Percentiles rank a stretch among this genome's conserved stretches.
These are phyloP conservation scores for Hypoxylon rubiginosum DNA, from an alignment of 2,329 filamentous ascomycete genomes.

Conservation along the genomic window DNA sequence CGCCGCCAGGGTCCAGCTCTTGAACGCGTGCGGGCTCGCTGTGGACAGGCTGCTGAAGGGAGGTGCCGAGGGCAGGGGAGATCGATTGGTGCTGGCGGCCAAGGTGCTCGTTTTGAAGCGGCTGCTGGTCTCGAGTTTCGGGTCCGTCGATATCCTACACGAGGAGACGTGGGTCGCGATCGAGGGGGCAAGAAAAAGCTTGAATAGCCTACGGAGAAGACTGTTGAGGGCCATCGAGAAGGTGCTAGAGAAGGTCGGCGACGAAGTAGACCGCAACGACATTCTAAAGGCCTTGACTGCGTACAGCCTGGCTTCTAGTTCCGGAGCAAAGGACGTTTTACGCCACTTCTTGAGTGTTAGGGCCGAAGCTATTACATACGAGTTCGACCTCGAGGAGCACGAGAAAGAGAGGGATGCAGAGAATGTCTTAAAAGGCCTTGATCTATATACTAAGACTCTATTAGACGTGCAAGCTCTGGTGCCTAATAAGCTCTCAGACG, in stretches of 20 bases:
- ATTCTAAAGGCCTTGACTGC: slow-evolving; percentile 83
- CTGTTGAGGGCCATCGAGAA: slow-evolving; percentile 78
- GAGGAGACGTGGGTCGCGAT: slow-evolving; percentile 58
- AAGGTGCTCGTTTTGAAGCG: slow-evolving; percentile 83
- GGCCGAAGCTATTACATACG: slow-evolving; percentile 74
- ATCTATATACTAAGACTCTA: slow-evolving; percentile 81
- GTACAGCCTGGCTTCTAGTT: slow-evolving; percentile 84
- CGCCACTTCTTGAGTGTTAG: slow-evolving; percentile 82
- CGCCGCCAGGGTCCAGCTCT: slow-evolving; percentile 62
- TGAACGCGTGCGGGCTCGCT: slow-evolving; percentile 66
- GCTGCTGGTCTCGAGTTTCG: slow-evolving; percentile 80
- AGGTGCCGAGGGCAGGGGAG: slow-evolving; percentile 57
- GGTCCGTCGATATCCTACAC: slow-evolving; percentile 58
- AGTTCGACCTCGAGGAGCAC: slow-evolving; percentile 66
- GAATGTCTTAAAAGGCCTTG: slow-evolving; percentile 74
- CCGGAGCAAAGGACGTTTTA: slow-evolving; percentile 82
- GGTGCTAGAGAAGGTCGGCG: slow-evolving; percentile 73
- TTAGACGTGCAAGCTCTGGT: slow-evolving; percentile 82
- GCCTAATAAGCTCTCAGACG: slow-evolving; percentile 77
- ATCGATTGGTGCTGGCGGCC: slow-evolving; percentile 69
- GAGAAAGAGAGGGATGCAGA: slow-evolving; percentile 58
- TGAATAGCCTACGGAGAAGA: slow-evolving; percentile 72
- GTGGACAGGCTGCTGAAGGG: slow-evolving; percentile 64
- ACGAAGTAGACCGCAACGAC: slow-evolving; percentile 60
- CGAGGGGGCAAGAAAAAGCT: slow-evolving; percentile 73